Percentiles rank a stretch among this genome's conserved stretches.
These are phyloP conservation scores for Eucalyptus marginata DNA, from an alignment of 345 rosid species.

Conservation along the genomic window DNA sequence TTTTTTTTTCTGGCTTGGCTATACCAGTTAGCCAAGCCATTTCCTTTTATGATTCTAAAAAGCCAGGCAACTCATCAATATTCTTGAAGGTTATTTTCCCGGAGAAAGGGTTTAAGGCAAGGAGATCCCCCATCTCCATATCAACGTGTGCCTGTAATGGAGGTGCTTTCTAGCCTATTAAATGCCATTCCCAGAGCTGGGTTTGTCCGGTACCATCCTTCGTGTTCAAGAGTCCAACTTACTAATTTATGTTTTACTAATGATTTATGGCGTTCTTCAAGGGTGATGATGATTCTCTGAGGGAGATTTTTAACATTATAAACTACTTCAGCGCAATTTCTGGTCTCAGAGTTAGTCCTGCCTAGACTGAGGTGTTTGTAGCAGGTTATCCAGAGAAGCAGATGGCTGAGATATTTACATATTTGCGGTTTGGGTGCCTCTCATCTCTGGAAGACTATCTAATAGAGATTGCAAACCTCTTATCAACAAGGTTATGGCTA, in stretches of 20 bases:
- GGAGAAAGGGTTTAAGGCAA: neutral
- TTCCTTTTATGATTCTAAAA: neutral
- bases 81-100: neutral
- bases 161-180: neutral
- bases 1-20: neutral
- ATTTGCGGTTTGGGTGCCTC: neutral
- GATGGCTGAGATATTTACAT: neutral
- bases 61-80: neutral
- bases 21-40: neutral
- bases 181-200: neutral
- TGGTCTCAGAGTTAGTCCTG: neutral
- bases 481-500: neutral
- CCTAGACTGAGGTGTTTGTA: neutral
- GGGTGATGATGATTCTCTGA: neutral
- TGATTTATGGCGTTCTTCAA: neutral
- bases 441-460: neutral
- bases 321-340: neutral
- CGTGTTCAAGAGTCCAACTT: neutral
- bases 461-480: neutral
- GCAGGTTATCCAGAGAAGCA: neutral
- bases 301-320: neutral
- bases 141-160: neutral
- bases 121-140: neutral
- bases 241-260: neutral
- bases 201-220: neutral